A percentile compares a stretch with the other conserved stretches of the same genome.
Evolutionary conservation across 805 yeast genomes (phyloP).

Genomic region (Suhomyces canberraensis): DNA sequence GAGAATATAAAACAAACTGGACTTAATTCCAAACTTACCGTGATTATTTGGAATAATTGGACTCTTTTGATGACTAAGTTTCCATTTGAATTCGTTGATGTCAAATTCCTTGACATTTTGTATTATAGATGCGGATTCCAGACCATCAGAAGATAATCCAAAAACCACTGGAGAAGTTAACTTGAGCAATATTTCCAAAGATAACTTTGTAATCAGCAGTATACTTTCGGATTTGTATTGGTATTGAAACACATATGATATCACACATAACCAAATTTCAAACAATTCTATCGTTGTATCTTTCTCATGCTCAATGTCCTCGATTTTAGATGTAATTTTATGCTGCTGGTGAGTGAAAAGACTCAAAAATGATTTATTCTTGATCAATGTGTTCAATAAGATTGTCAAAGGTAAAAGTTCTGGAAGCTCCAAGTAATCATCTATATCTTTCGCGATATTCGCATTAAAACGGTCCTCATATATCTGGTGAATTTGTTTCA

Average conservation of each 20-base stretch:
- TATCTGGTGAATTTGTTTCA: slow-evolving; percentile 14
- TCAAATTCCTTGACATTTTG: slow-evolving; percentile 13
- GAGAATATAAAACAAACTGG: slow-evolving; percentile 30
- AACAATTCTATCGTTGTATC: slow-evolving; percentile 15
- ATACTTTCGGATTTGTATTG: slow-evolving; percentile 29
- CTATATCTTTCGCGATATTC: slow-evolving; percentile 6
- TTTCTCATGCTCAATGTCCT: slow-evolving; percentile 12
- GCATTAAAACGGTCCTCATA: slow-evolving; percentile 12
- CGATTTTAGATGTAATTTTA: slow-evolving; percentile 10
- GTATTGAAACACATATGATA: slow-evolving; percentile 38
- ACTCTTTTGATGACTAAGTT: slow-evolving; percentile 37
- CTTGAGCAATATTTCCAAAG: slow-evolving; percentile 25
- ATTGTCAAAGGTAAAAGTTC: slow-evolving; percentile 19
- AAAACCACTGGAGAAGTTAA: slow-evolving; percentile 15
- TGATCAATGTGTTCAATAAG: slow-evolving; percentile 12
- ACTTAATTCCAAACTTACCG: slow-evolving; percentile 23
- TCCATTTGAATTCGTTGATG: slow-evolving; percentile 40
- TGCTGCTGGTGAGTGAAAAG: slow-evolving; percentile 14
- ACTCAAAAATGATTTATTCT: slow-evolving; percentile 15
- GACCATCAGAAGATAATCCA: neutral
- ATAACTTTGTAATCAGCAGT: slow-evolving; percentile 23
- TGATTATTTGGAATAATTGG: slow-evolving; percentile 31
- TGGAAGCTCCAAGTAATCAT: slow-evolving; percentile 10
- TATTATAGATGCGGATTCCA: neutral
- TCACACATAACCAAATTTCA: slow-evolving; percentile 36